Evolutionary conservation across 2,329 filamentous ascomycete genomes (phyloP), one percentile per base, ranked within the genome.

Genomic region (Alternaria consortialis): DNA sequence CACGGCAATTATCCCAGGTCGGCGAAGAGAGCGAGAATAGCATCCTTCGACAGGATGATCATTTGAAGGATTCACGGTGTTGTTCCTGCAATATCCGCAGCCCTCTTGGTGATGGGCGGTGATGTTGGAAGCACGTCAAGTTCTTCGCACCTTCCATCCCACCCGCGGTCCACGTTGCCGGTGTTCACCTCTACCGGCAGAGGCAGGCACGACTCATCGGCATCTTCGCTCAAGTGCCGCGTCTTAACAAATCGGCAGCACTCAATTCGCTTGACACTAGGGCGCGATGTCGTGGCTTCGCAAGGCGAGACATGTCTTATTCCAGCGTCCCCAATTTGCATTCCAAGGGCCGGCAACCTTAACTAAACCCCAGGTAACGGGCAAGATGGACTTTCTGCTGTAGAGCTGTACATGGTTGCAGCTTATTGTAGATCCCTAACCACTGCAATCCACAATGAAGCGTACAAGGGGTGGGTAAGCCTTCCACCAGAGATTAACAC

Each of bases 261-360:
- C n/a, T 50, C 20, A 8, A 25, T 3, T 27, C 12, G 8, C n/a
- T 50, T n/a, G 4, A 36, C 17, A 23, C 32, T 13, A 29, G 2
- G 31, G 32, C 46, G 13, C 46, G 5, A 50, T 25, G 46, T 37
- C 31, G 32, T 50, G 46, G 46, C 32, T 36, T 34, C 43, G 42
- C 34, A 60, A 48, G 53, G 39, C 47, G 52, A 65, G 47, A 60
- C 53, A 58, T 54, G 64, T 63, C 54, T 60, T 36, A 63, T 55
- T 52, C 39, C 60, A 47, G 39, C 47, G 17, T 53, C 39, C 17
- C 13, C 31, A 57, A 29, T 8, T 37, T 34, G 46, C 51, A 53
- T 56, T 62, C 31, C 61, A 56, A 54, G 54, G 50, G 47, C 61
- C 62, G 47, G 44, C 46, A 71, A 71, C 67, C 62, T 69, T 71